Evolutionary conservation across 192 early-diverging fungal genomes (phyloP), one percentile per base, ranked within the genome.

Genomic region (Coemansia sp.): DNA sequence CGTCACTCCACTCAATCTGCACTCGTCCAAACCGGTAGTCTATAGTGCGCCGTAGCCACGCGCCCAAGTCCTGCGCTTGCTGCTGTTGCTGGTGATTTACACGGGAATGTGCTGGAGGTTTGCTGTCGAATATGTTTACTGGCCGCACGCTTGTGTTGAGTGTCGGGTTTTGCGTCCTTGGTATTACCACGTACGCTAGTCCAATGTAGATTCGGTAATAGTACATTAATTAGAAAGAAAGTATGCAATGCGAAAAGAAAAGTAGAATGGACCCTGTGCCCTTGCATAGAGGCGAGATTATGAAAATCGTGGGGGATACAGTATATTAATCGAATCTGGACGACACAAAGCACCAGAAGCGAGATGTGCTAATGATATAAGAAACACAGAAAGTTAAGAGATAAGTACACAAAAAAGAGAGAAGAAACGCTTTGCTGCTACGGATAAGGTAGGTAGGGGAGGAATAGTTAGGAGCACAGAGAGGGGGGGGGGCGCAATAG

Each of bases 1-100:
- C 50, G 44, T 60, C 29, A 48, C 66, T 67, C 75, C 75, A 77
- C 75, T 77, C 75, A 27, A 77, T 59, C 41, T 77, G 75, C 39
- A 77, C 34, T 1, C 69, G 65, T 0, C 75, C 75, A 33, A 77
- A 57, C 13, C 75, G 75, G 24, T 77, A 72, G 54, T 77, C 75
- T 27, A 48, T 14, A 41, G 50, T 16, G 50, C 14, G 13, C 11
- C 46, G 62, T 17, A 70, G 42, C 64, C 51, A 42, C 19, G 9
- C 29, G 29, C n/a, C 19, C 35, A 61, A 19, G 2, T 70, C 48
- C 51, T 63, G 53, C 4, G 48, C 53, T 31, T 71, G 60, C 46
- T 40, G 34, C 19, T 65, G 50, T 24, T 35, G 59, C 39, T 46
- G 69, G 19, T 50, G 51, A 36, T 19, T 34, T 51, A 3, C 50